Percentiles rank a stretch among this genome's conserved stretches.
Evolutionary conservation across 805 yeast species (phyloP).

Genomic region (Candida tallmaniae): DNA sequence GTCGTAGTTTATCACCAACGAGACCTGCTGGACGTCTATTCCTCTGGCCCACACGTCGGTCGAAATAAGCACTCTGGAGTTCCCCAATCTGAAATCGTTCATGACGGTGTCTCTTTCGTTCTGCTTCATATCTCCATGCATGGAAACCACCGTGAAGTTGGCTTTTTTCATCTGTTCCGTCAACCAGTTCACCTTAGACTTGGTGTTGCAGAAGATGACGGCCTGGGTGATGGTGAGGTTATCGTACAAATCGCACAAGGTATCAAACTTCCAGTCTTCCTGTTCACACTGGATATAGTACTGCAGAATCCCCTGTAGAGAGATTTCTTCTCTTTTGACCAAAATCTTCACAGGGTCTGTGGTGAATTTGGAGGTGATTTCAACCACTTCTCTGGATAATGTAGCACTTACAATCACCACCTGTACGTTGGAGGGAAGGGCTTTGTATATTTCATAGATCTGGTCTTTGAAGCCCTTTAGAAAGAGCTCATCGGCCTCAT

Average conservation of each 20-base stretch:
- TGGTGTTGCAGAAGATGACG: constrained; percentile 96
- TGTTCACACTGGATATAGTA: constrained; percentile 85
- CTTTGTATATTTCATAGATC: constrained; percentile 85
- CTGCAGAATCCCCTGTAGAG: constrained; percentile 93
- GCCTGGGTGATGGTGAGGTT: constrained; percentile 95
- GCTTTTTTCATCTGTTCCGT: constrained; percentile 72
- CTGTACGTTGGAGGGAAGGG: constrained; percentile 80
- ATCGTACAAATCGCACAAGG: constrained; percentile 91
- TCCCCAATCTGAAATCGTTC: constrained; percentile 93
- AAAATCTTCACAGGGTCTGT: constrained; percentile 89
- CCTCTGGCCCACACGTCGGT: constrained; percentile 99
- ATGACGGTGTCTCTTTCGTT: constrained; percentile 90
- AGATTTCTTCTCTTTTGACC: constrained; percentile 91
- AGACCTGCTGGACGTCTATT: constrained; percentile 97
- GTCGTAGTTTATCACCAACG: constrained; percentile 93
- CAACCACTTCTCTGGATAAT: constrained; percentile 84
- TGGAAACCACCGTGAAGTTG: constrained; percentile 88
- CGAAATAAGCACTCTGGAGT: constrained; percentile 88
- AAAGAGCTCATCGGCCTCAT: constrained; percentile 95
- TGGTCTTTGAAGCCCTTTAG: constrained; percentile 94
- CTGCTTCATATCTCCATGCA: constrained; percentile 97
- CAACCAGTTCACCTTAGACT: constrained; percentile 90
- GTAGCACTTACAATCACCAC: constrained; percentile 96
- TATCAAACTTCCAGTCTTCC: constrained; percentile 93
- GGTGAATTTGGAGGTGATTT: constrained; percentile 88